Evolutionary conservation across 805 yeast genomes (phyloP).

Genomic region (Tetrapisispora arboricola): DNA sequence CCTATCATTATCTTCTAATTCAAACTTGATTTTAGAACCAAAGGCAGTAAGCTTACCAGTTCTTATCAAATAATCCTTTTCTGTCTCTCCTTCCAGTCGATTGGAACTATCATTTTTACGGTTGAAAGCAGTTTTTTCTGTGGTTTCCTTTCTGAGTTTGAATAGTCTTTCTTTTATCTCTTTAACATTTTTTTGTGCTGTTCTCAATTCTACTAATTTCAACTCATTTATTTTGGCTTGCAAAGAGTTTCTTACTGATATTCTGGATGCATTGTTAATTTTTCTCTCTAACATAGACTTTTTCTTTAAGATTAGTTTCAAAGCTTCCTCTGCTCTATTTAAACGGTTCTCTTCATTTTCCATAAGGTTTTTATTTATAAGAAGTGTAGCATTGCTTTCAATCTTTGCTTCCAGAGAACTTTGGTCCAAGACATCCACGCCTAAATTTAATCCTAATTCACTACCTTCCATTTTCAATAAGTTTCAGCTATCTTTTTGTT

Average conservation of each 20-base stretch:
- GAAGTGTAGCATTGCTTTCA: conserved; percentile 56
- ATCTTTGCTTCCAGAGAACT: conserved; percentile 65
- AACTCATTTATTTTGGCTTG: conserved; percentile 45
- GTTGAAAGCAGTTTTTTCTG: conserved; percentile 10
- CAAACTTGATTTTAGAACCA: conserved; percentile 57
- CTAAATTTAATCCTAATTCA: conserved; percentile 27
- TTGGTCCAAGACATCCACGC: conserved; percentile 65
- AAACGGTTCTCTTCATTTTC: conserved; percentile 70
- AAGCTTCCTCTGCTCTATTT: conserved; percentile 48
- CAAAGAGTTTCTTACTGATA: conserved; percentile 51
- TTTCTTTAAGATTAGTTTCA: conserved; percentile 35
- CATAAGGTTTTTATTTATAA: conserved; percentile 48
- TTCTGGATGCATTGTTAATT: conserved; percentile 45
- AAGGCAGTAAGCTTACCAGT: conserved; percentile 94
- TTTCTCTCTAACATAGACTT: conserved; percentile 39
- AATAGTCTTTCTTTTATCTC: conserved; percentile 47
- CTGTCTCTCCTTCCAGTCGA: conserved; percentile 62
- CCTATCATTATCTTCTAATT: conserved; percentile 6
- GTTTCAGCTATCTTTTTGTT: no score
- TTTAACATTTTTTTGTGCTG: conserved; percentile 46
- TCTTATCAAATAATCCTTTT: conserved; percentile 69
- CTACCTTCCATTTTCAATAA: conserved; percentile 1
- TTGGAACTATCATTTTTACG: conserved; percentile 12
- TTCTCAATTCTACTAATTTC: conserved; percentile 40
- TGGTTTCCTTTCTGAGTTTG: conserved; percentile 15